Evolutionary conservation across 345 rosid species (phyloP).

Genomic region (Dovyalis caffra): DNA sequence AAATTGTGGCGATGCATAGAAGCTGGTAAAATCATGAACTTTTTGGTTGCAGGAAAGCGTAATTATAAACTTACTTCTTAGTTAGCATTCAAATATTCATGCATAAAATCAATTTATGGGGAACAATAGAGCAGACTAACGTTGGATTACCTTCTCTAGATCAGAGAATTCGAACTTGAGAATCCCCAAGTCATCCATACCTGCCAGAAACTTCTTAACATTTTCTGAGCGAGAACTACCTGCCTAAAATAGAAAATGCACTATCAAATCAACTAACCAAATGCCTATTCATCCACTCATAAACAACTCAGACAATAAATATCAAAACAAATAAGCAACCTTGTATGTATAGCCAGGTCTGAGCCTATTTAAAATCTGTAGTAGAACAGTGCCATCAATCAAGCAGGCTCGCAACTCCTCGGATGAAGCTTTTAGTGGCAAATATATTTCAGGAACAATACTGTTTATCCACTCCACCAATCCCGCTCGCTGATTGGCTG

Average conservation of each 20-base stretch:
- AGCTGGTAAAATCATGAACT: neutral
- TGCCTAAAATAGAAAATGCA: conserved; percentile 41
- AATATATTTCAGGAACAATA: conserved; percentile 35
- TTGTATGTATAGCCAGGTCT: conserved; percentile 43
- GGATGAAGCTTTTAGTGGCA: conserved; percentile 44
- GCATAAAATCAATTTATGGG: neutral
- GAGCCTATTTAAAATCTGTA: conserved; percentile 42
- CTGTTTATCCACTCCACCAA: conserved; percentile 53
- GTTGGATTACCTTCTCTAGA: conserved; percentile 67
- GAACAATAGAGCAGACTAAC: neutral
- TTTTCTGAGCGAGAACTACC: conserved; percentile 40
- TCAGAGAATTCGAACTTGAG: conserved; percentile 64
- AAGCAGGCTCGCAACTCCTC: conserved; percentile 49
- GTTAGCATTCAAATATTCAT: neutral
- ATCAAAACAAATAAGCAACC: conserved; percentile 32
- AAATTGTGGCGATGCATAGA: neutral
- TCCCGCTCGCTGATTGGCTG: conserved; percentile 40
- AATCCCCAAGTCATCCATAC: conserved; percentile 64
- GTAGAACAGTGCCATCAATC: conserved; percentile 42
- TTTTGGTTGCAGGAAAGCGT: neutral
- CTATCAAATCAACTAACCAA: conserved; percentile 10
- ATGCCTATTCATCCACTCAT: conserved; percentile 1
- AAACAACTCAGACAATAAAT: neutral
- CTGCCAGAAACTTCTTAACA: conserved; percentile 54
- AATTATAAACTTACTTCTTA: neutral